Percentiles rank a stretch among this genome's conserved stretches.
Conservation (phyloP, 495 filamentous ascomycete genomes). For the Trichoderma reesei region DNA sequence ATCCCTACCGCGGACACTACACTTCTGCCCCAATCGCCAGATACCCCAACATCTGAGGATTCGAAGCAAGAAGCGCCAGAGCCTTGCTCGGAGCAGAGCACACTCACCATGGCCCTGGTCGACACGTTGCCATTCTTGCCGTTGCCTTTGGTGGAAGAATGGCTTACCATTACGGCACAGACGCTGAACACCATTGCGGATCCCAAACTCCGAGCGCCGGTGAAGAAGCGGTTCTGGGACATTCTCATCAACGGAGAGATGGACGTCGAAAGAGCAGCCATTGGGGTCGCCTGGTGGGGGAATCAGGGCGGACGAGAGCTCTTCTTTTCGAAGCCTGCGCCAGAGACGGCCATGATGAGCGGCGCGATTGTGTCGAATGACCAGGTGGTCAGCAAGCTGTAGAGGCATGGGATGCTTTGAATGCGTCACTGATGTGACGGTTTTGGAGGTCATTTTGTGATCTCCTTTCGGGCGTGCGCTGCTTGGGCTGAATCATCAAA, state of each 20-base stretch:
- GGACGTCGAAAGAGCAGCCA: slow-evolving; percentile 74
- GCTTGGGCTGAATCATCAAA: neutral
- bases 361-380: slow-evolving; percentile 26
- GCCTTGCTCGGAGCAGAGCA: slow-evolving; percentile 67
- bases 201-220: slow-evolving; percentile 49
- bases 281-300: slow-evolving; percentile 83
- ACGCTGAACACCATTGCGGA: slow-evolving; percentile 56
- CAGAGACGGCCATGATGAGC: slow-evolving; percentile 32
- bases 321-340: slow-evolving; percentile 19
- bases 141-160: slow-evolving; percentile 54
- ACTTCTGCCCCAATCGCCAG: slow-evolving; percentile 21
- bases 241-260: slow-evolving; percentile 77
- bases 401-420: neutral
- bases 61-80: slow-evolving; percentile 16
- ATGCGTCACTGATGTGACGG: neutral
- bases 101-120: slow-evolving; percentile 67
- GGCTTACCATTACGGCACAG: slow-evolving; percentile 55
- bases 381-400: slow-evolving; percentile 16
- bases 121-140: slow-evolving; percentile 73
- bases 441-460: neutral
- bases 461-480: neutral
- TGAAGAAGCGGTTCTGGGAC: slow-evolving; percentile 75
- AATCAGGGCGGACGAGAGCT: slow-evolving; percentile 33
- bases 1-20: slow-evolving; percentile 45
- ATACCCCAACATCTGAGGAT: slow-evolving; percentile 13